A percentile compares a stretch with the other conserved stretches of the same genome.
phyloP scores from a whole-genome alignment of 2,329 filamentous ascomycete genomes.

The Coniochaeta sp. region DNA sequence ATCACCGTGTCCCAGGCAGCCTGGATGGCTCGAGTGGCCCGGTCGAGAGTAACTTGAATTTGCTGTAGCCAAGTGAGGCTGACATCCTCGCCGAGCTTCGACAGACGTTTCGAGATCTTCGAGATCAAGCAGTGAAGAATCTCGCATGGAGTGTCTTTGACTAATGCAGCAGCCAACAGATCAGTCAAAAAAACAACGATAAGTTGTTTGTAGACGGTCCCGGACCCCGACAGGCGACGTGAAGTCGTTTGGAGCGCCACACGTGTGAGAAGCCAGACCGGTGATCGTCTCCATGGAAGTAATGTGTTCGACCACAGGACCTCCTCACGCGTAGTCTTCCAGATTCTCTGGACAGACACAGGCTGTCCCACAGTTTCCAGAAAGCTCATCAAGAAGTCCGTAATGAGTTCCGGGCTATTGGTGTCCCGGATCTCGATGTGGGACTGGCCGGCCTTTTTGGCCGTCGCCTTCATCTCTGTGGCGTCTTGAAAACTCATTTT shows the following conservation, averaged over 20 bases:
- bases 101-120: conserved; percentile 34
- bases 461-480: conserved; percentile 9
- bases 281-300: conserved; percentile 11
- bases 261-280: conserved; percentile 9
- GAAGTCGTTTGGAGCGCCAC: conserved; percentile 9
- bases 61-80: neutral
- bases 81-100: conserved; percentile 25
- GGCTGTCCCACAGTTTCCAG: conserved; percentile 30
- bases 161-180: conserved; percentile 23
- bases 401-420: conserved; percentile 40
- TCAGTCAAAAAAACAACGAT: conserved; percentile 37
- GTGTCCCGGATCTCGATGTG: conserved; percentile 41
- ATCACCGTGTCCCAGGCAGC: neutral
- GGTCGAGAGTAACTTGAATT: conserved; percentile 7
- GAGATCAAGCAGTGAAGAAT: conserved; percentile 30
- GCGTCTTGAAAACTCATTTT: conserved; percentile 21
- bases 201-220: conserved; percentile 39
- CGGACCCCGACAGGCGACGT: neutral
- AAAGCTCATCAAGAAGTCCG: conserved; percentile 35
- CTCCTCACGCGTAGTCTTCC: conserved; percentile 48
- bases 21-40: neutral
- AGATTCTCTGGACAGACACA: conserved; percentile 22
- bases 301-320: conserved; percentile 30
- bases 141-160: conserved; percentile 14
- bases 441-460: conserved; percentile 27